Conservation (phyloP, 257 asterid species). For the Linaria vulgaris region DNA sequence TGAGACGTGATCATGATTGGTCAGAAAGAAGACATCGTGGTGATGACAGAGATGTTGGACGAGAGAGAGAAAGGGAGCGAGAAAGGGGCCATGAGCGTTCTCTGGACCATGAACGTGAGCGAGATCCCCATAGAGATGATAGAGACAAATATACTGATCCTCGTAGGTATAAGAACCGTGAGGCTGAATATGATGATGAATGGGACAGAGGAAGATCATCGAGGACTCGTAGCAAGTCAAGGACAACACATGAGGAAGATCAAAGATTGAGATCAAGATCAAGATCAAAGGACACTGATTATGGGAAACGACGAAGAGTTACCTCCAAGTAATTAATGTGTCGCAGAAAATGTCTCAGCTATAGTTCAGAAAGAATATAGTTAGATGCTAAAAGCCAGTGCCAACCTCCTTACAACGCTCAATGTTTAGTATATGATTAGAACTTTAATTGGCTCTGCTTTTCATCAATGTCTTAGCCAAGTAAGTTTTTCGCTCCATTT, state of each 20-base stretch:
- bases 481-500: constrained; percentile 40
- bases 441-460: constrained; percentile 22
- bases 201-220: constrained; percentile 49
- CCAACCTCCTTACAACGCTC: constrained; percentile 33
- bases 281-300: constrained; percentile 34
- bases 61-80: constrained; percentile 48
- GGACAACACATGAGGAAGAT: constrained; percentile 41
- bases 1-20: constrained; percentile 51
- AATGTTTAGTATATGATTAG: constrained; percentile 27
- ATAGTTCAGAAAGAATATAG: constrained; percentile 23
- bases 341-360: constrained; percentile 18
- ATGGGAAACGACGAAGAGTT: constrained; percentile 48
- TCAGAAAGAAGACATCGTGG: constrained; percentile 61
- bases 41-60: constrained; percentile 45
- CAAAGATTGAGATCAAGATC: constrained; percentile 45
- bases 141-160: constrained; percentile 45
- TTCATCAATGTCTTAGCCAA: constrained; percentile 30
- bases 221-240: constrained; percentile 49
- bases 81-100: constrained; percentile 46
- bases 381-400: constrained; percentile 25
- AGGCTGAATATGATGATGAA: constrained; percentile 24
- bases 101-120: constrained; percentile 1
- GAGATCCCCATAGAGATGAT: constrained; percentile 24
- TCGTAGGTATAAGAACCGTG: constrained; percentile 46
- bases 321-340: constrained; percentile 38